phyloP scores from a whole-genome alignment of 1,284 basidiomycete species.

The Cryptococcus sp. region DNA sequence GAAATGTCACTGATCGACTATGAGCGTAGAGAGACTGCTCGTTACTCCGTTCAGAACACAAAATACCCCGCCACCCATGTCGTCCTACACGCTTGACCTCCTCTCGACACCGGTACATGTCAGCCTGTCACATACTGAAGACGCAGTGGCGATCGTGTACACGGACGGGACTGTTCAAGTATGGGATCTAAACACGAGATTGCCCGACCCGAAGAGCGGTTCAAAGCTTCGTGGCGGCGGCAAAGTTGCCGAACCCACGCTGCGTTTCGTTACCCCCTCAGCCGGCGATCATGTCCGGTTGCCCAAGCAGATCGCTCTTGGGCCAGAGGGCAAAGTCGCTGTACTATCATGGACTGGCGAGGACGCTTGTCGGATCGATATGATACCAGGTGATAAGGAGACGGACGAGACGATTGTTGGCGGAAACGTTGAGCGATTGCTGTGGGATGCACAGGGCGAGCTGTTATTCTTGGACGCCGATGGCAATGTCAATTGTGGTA shows the following conservation, averaged over 20 bases:
- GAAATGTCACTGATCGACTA: not conserved
- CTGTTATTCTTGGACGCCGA: conserved; percentile 32
- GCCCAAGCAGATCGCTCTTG: conserved; percentile 39
- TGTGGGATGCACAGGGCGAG: conserved; percentile 32
- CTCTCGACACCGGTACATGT: conserved; percentile 65
- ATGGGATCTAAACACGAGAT: conserved; percentile 68
- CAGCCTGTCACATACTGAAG: conserved; percentile 62
- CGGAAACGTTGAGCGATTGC: conserved; percentile 28
- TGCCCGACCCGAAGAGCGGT: conserved; percentile 51
- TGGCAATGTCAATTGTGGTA: conserved; percentile 25
- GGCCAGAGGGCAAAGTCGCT: conserved; percentile 31
- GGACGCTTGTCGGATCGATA: conserved; percentile 5
- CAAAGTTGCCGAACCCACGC: conserved; percentile 61
- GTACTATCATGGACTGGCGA: conserved; percentile 26
- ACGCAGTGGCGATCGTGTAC: conserved; percentile 69
- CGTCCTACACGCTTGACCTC: conserved; percentile 65
- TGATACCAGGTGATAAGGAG: conserved; percentile 12
- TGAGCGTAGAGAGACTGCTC: conserved; percentile 64
- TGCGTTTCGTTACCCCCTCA: conserved; percentile 57
- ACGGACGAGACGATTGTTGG: conserved; percentile 14
- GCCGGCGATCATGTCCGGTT: conserved; percentile 32
- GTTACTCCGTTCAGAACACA: conserved; percentile 91
- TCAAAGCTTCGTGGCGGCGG: conserved; percentile 59
- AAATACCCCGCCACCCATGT: conserved; percentile 93
- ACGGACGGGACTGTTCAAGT: conserved; percentile 59